Percentiles rank a stretch among this genome's conserved stretches.
Evolutionary conservation across 148 eudicot species (phyloP).

Genomic region (Rhododendron simsii): DNA sequence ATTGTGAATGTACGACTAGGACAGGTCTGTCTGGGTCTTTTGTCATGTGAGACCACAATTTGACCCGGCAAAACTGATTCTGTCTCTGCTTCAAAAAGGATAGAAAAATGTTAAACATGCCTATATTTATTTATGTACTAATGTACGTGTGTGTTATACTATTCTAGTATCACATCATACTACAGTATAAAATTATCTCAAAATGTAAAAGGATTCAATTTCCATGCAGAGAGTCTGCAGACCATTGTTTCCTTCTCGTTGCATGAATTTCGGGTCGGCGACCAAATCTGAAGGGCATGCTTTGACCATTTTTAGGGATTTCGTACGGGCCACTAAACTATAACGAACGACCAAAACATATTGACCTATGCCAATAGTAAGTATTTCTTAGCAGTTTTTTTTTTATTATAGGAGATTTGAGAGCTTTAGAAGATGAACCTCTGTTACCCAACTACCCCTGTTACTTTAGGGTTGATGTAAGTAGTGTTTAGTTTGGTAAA

Average conservation of each 20-base stretch:
- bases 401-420: not conserved
- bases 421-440: not conserved
- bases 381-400: not conserved
- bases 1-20: not conserved
- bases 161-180: not conserved
- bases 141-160: not conserved
- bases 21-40: not conserved
- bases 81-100: constrained; percentile 1
- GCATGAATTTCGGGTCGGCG: constrained; percentile 7
- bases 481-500: not conserved
- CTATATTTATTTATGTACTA: too few relatives aligned
- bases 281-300: not conserved
- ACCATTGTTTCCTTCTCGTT: constrained; percentile 9
- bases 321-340: not conserved
- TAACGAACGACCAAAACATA: not conserved
- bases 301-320: constrained; percentile 2
- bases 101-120: not conserved
- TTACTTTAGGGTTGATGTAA: not conserved
- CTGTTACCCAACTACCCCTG: not conserved
- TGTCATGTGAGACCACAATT: constrained; percentile 10
- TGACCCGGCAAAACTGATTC: constrained; percentile 28
- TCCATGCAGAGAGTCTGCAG: not conserved
- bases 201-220: not conserved
- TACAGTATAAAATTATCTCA: not conserved
- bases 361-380: not conserved